A percentile compares a stretch with the other conserved stretches of the same genome.
These are phyloP conservation scores for Bauhinia variegata DNA, from an alignment of 306 rosid species.

Conservation along the genomic window DNA sequence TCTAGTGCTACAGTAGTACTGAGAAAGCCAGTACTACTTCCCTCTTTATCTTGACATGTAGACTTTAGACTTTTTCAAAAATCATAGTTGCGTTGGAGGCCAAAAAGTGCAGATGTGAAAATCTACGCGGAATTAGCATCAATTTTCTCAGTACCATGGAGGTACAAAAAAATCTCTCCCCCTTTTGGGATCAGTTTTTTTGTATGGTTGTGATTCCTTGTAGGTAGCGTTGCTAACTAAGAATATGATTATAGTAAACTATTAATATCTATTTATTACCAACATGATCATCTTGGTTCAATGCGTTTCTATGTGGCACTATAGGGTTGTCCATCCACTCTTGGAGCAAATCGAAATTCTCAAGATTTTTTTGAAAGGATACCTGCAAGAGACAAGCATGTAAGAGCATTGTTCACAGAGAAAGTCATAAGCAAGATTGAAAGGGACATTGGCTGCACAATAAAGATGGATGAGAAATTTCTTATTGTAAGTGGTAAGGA, in stretches of 20 bases:
- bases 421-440: slow-evolving; percentile 80
- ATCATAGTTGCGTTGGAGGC: too few relatives aligned
- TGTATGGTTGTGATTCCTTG: background rate
- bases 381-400: slow-evolving; percentile 85
- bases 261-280: background rate
- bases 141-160: too few relatives aligned
- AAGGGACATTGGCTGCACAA: slow-evolving; percentile 86
- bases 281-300: slow-evolving; percentile 28
- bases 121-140: too few relatives aligned
- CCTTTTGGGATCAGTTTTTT: too few relatives aligned
- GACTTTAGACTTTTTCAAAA: too few relatives aligned
- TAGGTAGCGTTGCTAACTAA: background rate
- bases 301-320: slow-evolving; percentile 33
- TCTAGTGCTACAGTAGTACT: too few relatives aligned
- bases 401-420: slow-evolving; percentile 75
- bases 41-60: too few relatives aligned
- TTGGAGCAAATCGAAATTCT: slow-evolving; percentile 93
- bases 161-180: too few relatives aligned
- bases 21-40: too few relatives aligned
- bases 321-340: slow-evolving; percentile 97
- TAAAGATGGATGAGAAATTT: slow-evolving; percentile 94
- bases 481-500: slow-evolving; percentile 93
- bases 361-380: slow-evolving; percentile 97
- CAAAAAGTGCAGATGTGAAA: too few relatives aligned
- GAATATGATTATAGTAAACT: background rate